Base-by-base conservation (phyloP, 768 basidiomycete genomes). In the Pulveroboletus sp. region DNA sequence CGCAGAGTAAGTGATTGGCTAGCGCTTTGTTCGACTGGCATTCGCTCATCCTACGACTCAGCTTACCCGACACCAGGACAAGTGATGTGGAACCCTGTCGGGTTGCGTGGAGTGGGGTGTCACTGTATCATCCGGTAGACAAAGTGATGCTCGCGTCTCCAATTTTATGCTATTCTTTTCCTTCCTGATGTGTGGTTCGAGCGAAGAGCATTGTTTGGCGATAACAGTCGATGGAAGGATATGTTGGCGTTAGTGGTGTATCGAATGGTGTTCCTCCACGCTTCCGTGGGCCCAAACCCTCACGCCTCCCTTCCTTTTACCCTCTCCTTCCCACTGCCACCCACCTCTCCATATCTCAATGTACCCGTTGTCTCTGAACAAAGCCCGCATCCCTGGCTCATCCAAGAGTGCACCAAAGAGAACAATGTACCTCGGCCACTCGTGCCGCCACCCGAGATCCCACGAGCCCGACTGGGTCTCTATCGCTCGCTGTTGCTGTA, bases 371-470 rank as follows among this genome's bases (percentile, higher is more conserved):
- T 62, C 63, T 44, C 68, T 60, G 42, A 93, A 66, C 24, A 81
- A 21, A 3, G 65, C 56, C 39, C 66, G 60, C 2, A 91, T 73
- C 2, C 75, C 79, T 8, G 72, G 66, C 44, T 77, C 69, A 6
- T 73, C 66, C 38, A 95, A 71, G 39, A 98, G 70, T n/a, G 76
- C 76, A 5, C 89, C 91, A 62, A 98, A 98, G 46, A 93, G 71
- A 3, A 92, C 79, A 14, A 98, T 59, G 66, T 93, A 82, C 39
- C 75, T 77, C 0, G 95, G 93, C 89, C 90, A 93, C 52, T 80
- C 71, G 53, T 93, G 88, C 47, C 47, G 61, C 83, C 89, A 90
- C 0, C 62, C 62, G 28, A 69, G 57, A 44, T 62, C 58, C 54
- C 57, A 63, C 7, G 60, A 56, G 4, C 49, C 45, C 0, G 50